phyloP scores from a whole-genome alignment of 169 alveolate species.

The Eimeria necatrix region DNA sequence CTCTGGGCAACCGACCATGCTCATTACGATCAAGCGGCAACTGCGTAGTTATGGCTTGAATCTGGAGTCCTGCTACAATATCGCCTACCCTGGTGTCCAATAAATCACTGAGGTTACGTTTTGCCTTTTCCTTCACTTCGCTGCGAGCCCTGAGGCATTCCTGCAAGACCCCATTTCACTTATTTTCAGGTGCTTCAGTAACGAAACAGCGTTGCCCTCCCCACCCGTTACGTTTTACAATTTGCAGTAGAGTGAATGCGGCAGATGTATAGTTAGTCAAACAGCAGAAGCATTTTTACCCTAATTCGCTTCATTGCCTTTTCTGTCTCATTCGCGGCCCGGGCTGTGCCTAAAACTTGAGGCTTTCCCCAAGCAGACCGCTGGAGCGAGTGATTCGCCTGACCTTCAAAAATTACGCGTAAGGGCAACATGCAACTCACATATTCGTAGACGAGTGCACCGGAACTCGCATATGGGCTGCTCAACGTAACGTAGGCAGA shows the following conservation, averaged over 20 bases:
- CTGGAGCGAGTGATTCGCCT: background rate
- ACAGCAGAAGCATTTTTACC: background rate
- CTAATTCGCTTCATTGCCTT: background rate
- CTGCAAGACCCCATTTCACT: background rate
- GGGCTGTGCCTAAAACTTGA: background rate
- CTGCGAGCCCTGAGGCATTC: conserved; percentile 30
- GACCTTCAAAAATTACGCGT: background rate
- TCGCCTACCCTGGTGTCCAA: background rate
- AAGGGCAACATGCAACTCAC: background rate
- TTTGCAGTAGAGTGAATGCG: no score
- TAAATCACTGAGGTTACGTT: conserved; percentile 10
- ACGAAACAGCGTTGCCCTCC: background rate
- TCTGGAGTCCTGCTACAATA: background rate
- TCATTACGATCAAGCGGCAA: no score
- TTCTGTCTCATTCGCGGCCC: background rate
- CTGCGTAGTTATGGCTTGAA: no score
- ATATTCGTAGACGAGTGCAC: no score
- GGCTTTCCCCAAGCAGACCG: background rate
- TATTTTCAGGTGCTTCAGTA: background rate
- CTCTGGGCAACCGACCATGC: no score
- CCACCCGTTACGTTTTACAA: no score
- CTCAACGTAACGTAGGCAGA: no score
- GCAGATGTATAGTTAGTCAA: no score
- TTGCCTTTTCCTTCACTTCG: conserved; percentile 17
- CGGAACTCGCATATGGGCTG: no score